These are phyloP conservation scores for Hemerocallis citrina DNA, from an alignment of 106 monocot species.

Conservation along the genomic window DNA sequence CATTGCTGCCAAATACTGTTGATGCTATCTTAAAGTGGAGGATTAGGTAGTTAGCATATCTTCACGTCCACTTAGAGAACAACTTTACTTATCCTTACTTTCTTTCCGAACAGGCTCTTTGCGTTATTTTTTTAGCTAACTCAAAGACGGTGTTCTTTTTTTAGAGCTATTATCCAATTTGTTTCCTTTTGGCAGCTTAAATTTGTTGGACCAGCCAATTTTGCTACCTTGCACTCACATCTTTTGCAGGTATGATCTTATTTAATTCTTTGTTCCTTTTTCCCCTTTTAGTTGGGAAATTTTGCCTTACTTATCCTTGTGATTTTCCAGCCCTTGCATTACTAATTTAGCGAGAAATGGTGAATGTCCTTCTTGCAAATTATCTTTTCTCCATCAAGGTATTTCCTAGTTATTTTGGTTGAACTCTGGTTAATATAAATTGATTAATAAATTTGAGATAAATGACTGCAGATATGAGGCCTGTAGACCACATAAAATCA, in stretches of 20 bases:
- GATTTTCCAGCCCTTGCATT: constrained; percentile 49
- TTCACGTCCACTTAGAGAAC: too few relatives aligned
- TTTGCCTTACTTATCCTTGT: background rate
- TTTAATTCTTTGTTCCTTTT: background rate
- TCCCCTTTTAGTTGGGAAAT: background rate
- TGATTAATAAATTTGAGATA: background rate
- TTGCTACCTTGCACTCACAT: constrained; percentile 19
- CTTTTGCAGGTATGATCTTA: constrained; percentile 20
- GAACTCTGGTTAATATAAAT: background rate
- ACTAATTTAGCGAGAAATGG: constrained; percentile 9
- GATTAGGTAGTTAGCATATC: too few relatives aligned
- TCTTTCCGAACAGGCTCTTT: too few relatives aligned
- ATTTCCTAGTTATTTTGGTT: background rate
- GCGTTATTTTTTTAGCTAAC: too few relatives aligned
- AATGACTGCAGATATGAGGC: constrained; percentile 48
- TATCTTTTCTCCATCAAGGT: constrained; percentile 54
- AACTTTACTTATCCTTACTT: too few relatives aligned
- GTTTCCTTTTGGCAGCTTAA: constrained; percentile 15
- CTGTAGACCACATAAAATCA: constrained; percentile 44
- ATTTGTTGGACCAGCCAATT: constrained; percentile 15
- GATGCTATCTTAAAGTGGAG: too few relatives aligned
- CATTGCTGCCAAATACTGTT: too few relatives aligned
- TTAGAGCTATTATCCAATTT: background rate
- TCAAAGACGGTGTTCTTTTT: background rate
- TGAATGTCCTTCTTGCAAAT: constrained; percentile 49